A percentile compares a stretch with the other conserved stretches of the same genome.
Conservation (phyloP, 1,284 basidiomycete genomes). For the Golubevia sp. region DNA sequence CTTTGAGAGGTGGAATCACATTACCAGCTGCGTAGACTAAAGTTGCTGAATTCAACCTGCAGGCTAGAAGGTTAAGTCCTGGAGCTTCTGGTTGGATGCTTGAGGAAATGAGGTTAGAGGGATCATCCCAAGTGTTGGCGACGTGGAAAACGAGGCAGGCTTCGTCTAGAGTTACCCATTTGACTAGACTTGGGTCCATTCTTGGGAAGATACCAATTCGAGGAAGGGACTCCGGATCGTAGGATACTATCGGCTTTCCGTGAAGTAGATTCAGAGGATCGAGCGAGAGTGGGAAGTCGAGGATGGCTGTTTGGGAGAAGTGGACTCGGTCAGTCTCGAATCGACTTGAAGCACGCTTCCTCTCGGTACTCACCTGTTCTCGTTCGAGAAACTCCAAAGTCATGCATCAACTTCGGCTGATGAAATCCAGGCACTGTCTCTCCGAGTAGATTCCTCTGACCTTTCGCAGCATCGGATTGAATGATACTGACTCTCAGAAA, state of each 20-base stretch:
- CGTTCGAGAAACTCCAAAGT: slow-evolving; percentile 64
- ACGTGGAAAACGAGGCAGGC: slow-evolving; percentile 66
- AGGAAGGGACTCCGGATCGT: slow-evolving; percentile 61
- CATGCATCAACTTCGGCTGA: slow-evolving; percentile 65
- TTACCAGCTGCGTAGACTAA: slow-evolving; percentile 65
- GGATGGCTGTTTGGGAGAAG: slow-evolving; percentile 61
- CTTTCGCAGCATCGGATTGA: slow-evolving; percentile 25
- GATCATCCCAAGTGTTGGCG: slow-evolving; percentile 65
- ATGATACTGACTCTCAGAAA: slow-evolving; percentile 64
- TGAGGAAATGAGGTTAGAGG: background rate
- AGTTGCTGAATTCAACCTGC: slow-evolving; percentile 64
- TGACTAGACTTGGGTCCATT: slow-evolving; percentile 49
- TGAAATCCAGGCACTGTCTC: slow-evolving; percentile 34
- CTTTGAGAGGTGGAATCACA: slow-evolving; percentile 49
- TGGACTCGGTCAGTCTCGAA: background rate
- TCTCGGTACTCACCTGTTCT: background rate
- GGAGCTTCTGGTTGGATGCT: slow-evolving; percentile 1
- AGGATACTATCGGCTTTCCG: slow-evolving; percentile 64
- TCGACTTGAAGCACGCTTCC: background rate
- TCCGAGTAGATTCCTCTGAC: slow-evolving; percentile 26
- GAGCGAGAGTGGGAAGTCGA: slow-evolving; percentile 66
- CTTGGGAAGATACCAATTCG: slow-evolving; percentile 65
- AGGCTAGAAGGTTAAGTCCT: slow-evolving; percentile 63
- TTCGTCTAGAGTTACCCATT: slow-evolving; percentile 62
- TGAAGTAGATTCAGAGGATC: slow-evolving; percentile 64